Conservation (phyloP, 2,329 filamentous ascomycete species). For the Ceratocystis smalleyi region DNA sequence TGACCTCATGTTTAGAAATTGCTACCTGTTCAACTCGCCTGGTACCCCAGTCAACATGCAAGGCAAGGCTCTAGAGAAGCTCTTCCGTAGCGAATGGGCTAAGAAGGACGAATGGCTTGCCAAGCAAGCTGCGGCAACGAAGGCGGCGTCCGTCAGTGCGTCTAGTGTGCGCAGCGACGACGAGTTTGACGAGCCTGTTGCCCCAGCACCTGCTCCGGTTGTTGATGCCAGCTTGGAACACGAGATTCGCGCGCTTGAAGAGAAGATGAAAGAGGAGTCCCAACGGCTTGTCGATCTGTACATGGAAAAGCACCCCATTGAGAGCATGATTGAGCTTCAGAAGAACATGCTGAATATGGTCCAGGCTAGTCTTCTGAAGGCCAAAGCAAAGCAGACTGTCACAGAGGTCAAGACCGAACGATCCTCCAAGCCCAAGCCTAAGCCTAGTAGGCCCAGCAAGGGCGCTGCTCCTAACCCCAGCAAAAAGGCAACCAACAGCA, state of each 20-base stretch:
- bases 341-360: conserved; percentile 48
- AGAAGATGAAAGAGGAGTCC: conserved; percentile 40
- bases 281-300: conserved; percentile 40
- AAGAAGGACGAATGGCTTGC: conserved; percentile 71
- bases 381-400: conserved; percentile 47
- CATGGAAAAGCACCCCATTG: conserved; percentile 36
- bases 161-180: conserved; percentile 54
- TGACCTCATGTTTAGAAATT: conserved; percentile 72
- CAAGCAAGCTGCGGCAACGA: conserved; percentile 46
- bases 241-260: conserved; percentile 38
- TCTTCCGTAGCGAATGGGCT: conserved; percentile 62
- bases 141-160: conserved; percentile 39
- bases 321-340: conserved; percentile 39
- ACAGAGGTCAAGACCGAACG: conserved; percentile 39
- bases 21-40: conserved; percentile 70
- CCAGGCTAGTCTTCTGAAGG: conserved; percentile 56
- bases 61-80: conserved; percentile 55
- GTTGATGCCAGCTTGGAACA: conserved; percentile 29
- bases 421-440: conserved; percentile 39
- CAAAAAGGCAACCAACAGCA: conserved; percentile 30
- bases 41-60: conserved; percentile 58
- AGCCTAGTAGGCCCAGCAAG: conserved; percentile 30
- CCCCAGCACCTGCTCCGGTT: conserved; percentile 20
- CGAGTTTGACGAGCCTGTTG: conserved; percentile 50
- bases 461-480: conserved; percentile 22